Conservation (phyloP, 2,329 filamentous ascomycete genomes). For the Trichoderma brevicompactum region DNA sequence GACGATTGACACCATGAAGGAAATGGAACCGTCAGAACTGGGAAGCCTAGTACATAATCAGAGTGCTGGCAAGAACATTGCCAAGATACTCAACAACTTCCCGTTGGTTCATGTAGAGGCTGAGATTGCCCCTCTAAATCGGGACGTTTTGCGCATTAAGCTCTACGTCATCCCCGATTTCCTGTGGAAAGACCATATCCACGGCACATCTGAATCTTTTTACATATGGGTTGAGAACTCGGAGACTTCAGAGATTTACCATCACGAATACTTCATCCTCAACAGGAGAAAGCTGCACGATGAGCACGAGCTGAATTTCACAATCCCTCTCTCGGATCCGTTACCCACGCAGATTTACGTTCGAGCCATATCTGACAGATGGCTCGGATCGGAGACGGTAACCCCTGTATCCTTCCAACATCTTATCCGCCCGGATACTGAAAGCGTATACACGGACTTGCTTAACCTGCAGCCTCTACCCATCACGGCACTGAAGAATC, state of each 20-base stretch:
- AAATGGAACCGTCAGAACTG: constrained; percentile 93
- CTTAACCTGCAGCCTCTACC: constrained; percentile 89
- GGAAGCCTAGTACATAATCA: constrained; percentile 90
- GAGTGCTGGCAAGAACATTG: constrained; percentile 80
- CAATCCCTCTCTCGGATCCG: constrained; percentile 91
- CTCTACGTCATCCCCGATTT: constrained; percentile 89
- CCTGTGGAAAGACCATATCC: constrained; percentile 88
- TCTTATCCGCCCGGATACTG: constrained; percentile 93
- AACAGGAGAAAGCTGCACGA: constrained; percentile 88
- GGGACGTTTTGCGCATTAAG: constrained; percentile 90
- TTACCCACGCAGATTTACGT: constrained; percentile 96
- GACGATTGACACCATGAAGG: constrained; percentile 81
- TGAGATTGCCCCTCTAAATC: constrained; percentile 92
- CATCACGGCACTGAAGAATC: constrained; percentile 84
- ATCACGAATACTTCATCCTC: constrained; percentile 95
- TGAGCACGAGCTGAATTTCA: constrained; percentile 97
- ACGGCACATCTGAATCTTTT: constrained; percentile 93
- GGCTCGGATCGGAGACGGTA: constrained; percentile 95
- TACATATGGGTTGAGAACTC: constrained; percentile 99
- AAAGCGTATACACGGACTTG: constrained; percentile 95
- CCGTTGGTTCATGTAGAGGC: constrained; percentile 89
- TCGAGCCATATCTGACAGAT: constrained; percentile 89
- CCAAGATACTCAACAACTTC: constrained; percentile 84
- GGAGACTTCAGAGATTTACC: constrained; percentile 95
- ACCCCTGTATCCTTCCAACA: constrained; percentile 97